Evolutionary conservation across 495 filamentous ascomycete species (phyloP), one percentile per base, ranked within the genome.

Genomic region (Xylaria bambusicola): DNA sequence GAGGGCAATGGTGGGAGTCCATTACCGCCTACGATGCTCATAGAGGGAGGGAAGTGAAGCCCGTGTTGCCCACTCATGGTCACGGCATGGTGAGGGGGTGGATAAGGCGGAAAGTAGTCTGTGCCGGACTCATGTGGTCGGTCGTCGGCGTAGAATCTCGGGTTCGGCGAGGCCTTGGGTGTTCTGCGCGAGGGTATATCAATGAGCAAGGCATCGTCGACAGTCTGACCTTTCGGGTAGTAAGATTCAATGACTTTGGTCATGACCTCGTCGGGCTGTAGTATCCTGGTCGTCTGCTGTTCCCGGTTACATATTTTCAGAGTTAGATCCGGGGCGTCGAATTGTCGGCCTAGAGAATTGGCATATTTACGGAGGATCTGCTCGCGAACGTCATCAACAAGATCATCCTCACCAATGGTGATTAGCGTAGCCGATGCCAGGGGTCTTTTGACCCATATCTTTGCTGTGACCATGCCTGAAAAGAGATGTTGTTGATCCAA

Each of bases 361-460:
- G 84, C 85, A 71, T 97, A 98, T 75, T 97, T 98, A 62, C 83
- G 84, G 63, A 98, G 77, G 24, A 98, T 92, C 82, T 92, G 84
- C 64, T 97, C 95, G 56, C 93, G 86, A 52, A 96, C 87, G 75
- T 97, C 95, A 67, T 98, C 94, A 18, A 98, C 94, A 73, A 98
- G 71, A 65, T 95, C 90, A 67, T 96, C 91, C 66, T 93, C 89
- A 58, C 84, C 80, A 62, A 95, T 89, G 45, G 88, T 86, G 38
- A 98, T 88, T 62, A 92, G 76, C 23, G 94, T 98, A 56, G 94
- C 86, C 40, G 93, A 97, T 41, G 84, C 90, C 58, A 86, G 83
- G 12, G 87, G 87, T 60, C 94, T 81, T 75, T 87, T 93, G 62
- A 98, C 94, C 94, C 94, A 98, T 60, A 98, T 86, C 80, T 94